Conservation (phyloP, 225 moss, liverwort and hornwort genomes). For the Marchantia paleacea region DNA sequence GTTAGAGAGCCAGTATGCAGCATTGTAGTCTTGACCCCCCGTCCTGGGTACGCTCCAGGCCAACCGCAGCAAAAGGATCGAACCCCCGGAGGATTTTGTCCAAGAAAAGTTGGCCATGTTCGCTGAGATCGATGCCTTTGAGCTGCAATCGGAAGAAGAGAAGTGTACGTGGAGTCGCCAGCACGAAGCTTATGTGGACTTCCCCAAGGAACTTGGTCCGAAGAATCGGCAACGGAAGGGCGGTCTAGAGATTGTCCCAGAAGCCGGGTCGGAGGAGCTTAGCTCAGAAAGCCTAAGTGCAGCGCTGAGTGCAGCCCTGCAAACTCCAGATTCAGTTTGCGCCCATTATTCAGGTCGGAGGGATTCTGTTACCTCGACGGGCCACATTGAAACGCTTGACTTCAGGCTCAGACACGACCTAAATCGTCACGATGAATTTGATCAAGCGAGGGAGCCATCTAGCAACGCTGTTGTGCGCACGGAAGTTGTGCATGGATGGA, state of each 20-base stretch:
- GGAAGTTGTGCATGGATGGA: slow-evolving; percentile 12
- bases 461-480: neutral
- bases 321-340: slow-evolving; percentile 43
- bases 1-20: neutral
- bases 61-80: slow-evolving; percentile 60
- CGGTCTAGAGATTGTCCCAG: slow-evolving; percentile 45
- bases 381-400: neutral
- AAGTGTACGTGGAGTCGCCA: slow-evolving; percentile 48
- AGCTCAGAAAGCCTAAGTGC: slow-evolving; percentile 39
- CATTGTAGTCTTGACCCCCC: neutral
- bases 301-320: slow-evolving; percentile 66
- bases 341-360: neutral
- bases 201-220: slow-evolving; percentile 18
- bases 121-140: slow-evolving; percentile 87
- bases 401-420: neutral
- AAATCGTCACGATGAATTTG: neutral
- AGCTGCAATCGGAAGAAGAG: slow-evolving; percentile 76
- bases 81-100: slow-evolving; percentile 69
- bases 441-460: neutral
- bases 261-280: slow-evolving; percentile 37
- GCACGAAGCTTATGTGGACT: slow-evolving; percentile 35
- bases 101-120: slow-evolving; percentile 79
- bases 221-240: slow-evolving; percentile 33
- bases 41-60: slow-evolving; percentile 32
- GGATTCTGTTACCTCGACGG: neutral